A percentile compares a stretch with the other conserved stretches of the same genome.
These are phyloP conservation scores for Talaromyces pinophilus DNA, from an alignment of 2,329 filamentous ascomycete species.

Conservation along the genomic window DNA sequence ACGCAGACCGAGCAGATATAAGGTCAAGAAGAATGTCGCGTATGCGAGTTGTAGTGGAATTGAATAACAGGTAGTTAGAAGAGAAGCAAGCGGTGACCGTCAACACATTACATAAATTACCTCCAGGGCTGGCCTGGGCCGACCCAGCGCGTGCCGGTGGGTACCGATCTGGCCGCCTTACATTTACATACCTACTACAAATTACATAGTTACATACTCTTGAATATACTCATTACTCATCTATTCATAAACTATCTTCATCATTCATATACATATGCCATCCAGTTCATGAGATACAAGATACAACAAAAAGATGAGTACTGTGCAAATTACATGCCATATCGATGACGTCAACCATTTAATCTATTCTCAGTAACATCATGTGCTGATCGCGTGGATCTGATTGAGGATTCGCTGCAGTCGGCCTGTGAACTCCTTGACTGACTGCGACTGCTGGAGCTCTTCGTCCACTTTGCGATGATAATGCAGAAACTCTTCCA, in stretches of 20 bases:
- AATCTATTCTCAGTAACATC: neutral
- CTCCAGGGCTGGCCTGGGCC: neutral
- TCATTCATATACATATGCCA: neutral
- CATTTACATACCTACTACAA: neutral
- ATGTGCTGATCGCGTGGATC: slow-evolving; percentile 35
- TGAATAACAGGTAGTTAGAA: neutral
- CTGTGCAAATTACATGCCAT: neutral
- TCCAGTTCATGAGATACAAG: neutral
- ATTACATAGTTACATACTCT: neutral
- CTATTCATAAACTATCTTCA: neutral
- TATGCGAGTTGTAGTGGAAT: neutral
- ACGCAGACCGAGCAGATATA: neutral
- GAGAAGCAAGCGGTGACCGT: neutral
- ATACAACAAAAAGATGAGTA: neutral
- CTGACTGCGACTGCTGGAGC: slow-evolving; percentile 42
- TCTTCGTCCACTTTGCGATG: slow-evolving; percentile 60
- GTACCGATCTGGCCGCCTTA: neutral
- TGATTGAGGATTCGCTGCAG: slow-evolving; percentile 56
- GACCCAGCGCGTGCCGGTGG: neutral
- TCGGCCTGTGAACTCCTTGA: slow-evolving; percentile 55
- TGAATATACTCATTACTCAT: neutral
- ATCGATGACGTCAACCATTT: slow-evolving; percentile 5
- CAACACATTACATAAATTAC: slow-evolving; percentile 1
- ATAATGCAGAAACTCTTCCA: slow-evolving; percentile 63
- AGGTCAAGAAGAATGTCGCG: neutral